A percentile compares a stretch with the other conserved stretches of the same genome.
Evolutionary conservation across 2,329 filamentous ascomycete species (phyloP).

Genomic region (Epichloe scottii): DNA sequence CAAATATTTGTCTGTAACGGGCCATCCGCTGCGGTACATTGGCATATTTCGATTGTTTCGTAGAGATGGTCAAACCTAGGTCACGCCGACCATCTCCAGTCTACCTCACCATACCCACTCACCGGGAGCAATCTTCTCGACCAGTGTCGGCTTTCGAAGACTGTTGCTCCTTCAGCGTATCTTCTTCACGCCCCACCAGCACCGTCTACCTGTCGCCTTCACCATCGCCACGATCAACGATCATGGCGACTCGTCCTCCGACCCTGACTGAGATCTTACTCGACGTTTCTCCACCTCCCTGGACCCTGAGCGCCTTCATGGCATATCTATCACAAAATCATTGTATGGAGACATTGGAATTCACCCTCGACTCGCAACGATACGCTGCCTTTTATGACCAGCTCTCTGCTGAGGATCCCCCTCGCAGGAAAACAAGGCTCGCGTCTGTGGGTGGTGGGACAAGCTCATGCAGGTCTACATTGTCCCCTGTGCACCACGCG

Average conservation of each 20-base stretch:
- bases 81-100: constrained; percentile 31
- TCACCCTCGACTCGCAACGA: constrained; percentile 84
- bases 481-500: constrained; percentile 66
- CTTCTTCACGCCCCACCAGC: constrained; percentile 37
- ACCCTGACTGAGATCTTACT: constrained; percentile 78
- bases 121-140: constrained; percentile 30
- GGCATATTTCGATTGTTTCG: background rate
- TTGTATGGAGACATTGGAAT: constrained; percentile 91
- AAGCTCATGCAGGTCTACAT: constrained; percentile 87
- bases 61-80: constrained; percentile 24
- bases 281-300: constrained; percentile 75
- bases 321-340: constrained; percentile 95
- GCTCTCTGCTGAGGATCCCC: constrained; percentile 25
- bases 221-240: constrained; percentile 20
- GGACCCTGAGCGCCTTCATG: constrained; percentile 87
- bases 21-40: background rate
- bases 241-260: constrained; percentile 34
- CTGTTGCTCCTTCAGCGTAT: constrained; percentile 27
- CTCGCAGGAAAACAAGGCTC: constrained; percentile 38
- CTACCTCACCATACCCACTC: constrained; percentile 26
- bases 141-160: constrained; percentile 33
- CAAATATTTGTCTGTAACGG: background rate
- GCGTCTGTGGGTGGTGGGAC: constrained; percentile 72
- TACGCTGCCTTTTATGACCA: constrained; percentile 53
- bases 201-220: constrained; percentile 32